A percentile compares a stretch with the other conserved stretches of the same genome.
phyloP scores from a whole-genome alignment of 2,329 filamentous ascomycete genomes.

The Verticillium isaacii region DNA sequence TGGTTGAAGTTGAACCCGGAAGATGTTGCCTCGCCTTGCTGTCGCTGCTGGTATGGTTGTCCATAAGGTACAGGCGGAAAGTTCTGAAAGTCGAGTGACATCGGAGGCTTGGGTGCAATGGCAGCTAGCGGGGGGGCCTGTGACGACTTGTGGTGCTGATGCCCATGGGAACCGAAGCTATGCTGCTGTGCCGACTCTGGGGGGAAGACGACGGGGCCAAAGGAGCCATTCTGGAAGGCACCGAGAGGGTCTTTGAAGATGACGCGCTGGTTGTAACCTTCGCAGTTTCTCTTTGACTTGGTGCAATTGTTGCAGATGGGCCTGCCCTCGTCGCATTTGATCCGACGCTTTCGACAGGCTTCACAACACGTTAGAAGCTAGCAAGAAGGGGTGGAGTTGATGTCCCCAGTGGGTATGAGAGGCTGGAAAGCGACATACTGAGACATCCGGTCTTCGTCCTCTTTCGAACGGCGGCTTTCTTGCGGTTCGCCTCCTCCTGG shows the following conservation, averaged over 20 bases:
- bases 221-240: constrained; percentile 45
- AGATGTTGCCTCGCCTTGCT: not conserved
- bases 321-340: constrained; percentile 92
- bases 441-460: constrained; percentile 91
- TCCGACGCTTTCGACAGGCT: constrained; percentile 91
- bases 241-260: constrained; percentile 72
- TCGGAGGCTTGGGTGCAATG: constrained; percentile 49
- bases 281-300: constrained; percentile 79
- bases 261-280: constrained; percentile 78
- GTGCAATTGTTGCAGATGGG: constrained; percentile 80
- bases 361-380: constrained; percentile 9
- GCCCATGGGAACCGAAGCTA: constrained; percentile 27
- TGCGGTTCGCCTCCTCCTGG: constrained; percentile 36
- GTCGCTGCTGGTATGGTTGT: constrained; percentile 1
- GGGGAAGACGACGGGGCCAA: constrained; percentile 39
- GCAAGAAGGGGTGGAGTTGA: not conserved
- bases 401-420: not conserved
- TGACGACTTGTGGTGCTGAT: constrained; percentile 28
- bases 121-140: constrained; percentile 32
- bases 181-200: constrained; percentile 39
- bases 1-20: not conserved
- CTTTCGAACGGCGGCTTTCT: constrained; percentile 51
- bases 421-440: constrained; percentile 51
- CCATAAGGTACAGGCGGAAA: constrained; percentile 16
- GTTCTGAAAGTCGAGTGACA: constrained; percentile 27